Evolutionary conservation across 768 basidiomycete species (phyloP), one percentile per base, ranked within the genome.

Genomic region (Leccinum rimulosum): DNA sequence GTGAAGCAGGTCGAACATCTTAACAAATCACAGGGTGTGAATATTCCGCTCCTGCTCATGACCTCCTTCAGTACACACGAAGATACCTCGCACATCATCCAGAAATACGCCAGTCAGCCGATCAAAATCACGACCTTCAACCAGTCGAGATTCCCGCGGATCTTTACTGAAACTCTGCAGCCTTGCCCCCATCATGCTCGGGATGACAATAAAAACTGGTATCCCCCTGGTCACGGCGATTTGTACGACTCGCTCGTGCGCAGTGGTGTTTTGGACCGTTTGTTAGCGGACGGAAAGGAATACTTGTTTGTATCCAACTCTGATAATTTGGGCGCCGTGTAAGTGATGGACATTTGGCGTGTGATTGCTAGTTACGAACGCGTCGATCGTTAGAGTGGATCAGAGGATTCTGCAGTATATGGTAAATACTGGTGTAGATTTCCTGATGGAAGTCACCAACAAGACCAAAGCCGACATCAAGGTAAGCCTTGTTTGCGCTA

Each of bases 1-100:
- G 93, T 98, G 50, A 84, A 93, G 64, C 95, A 97, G 77, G 94
- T 98, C 68, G 93, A 97, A 81, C 92, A 96, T 74, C 86, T 96
- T 71, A 95, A 95, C 82, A 89, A 87, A 54, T 83, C 85, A 52
- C 79, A 84, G 70, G 84, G 84, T 63, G 88, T 92, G 75, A 89
- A 97, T 76, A 92, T 96, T 49, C 95, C 93, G n/a, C 89, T 97
- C 74, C 90, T 97, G 77, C 86, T 98, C 70, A 96, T 97, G 96
- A 97, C 95, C 70, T 96, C 93, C 57, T 98, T 98, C 83, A 96
- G 96, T 81, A 98, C 95, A 19, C 91, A 95, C 73, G 93, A 97
- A 38, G 95, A 98, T 74, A 96, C 95, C 52, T 86, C 92, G 62
- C 89, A 92, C 65, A 93, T 97, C 82, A 93, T 95, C 76, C 93